Conservation (phyloP, 176 grass and related monocot genomes). For the Eleusine coracana region DNA sequence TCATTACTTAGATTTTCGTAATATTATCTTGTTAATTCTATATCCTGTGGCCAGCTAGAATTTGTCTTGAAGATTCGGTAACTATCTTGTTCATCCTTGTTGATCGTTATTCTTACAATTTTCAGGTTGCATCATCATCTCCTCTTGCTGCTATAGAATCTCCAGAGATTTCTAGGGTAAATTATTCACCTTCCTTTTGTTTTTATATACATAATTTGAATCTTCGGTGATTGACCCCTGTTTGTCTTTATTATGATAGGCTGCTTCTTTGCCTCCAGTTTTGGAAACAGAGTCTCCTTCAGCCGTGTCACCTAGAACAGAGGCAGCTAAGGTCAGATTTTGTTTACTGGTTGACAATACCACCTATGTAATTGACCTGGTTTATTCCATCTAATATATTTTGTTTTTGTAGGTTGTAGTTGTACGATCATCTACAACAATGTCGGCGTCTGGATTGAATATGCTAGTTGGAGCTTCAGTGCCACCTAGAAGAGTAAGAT, state of each 20-base stretch:
- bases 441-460: conserved; percentile 63
- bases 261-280: conserved; percentile 43
- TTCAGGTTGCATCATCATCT: conserved; percentile 52
- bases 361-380: not conserved
- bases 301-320: conserved; percentile 42
- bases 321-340: conserved; percentile 44
- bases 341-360: conserved; percentile 6
- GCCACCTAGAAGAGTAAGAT: conserved; percentile 52
- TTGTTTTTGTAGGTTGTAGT: conserved; percentile 51
- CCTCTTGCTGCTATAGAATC: conserved; percentile 54
- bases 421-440: conserved; percentile 33
- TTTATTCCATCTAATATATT: conserved; percentile 34
- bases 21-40: not conserved
- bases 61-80: not conserved
- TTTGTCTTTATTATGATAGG: conserved; percentile 32
- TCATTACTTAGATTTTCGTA: not conserved
- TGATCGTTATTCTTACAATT: conserved; percentile 21
- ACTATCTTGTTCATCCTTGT: conserved; percentile 19
- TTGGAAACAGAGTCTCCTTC: conserved; percentile 40
- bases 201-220: not conserved
- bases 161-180: conserved; percentile 54
- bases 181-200: not conserved
- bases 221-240: conserved; percentile 18
- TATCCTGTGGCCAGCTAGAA: conserved; percentile 22
- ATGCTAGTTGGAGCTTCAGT: conserved; percentile 53